A percentile compares a stretch with the other conserved stretches of the same genome.
Evolutionary conservation across 768 basidiomycete genomes (phyloP).

Genomic region (Cystobasidium onofrii): DNA sequence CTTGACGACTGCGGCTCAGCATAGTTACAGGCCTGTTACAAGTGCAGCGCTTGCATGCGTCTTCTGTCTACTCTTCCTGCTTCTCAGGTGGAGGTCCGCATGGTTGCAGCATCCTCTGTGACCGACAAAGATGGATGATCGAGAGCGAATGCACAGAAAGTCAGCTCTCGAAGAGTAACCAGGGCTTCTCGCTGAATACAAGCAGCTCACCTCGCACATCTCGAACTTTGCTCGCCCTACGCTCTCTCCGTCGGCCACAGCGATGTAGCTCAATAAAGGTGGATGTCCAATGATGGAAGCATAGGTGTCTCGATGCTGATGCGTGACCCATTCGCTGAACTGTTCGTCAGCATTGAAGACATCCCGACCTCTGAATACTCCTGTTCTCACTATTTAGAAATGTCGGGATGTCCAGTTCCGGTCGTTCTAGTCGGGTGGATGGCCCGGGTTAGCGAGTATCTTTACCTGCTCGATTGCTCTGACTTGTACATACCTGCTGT

Average conservation of each 20-base stretch:
- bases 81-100: conserved; percentile 53
- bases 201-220: conserved; percentile 71
- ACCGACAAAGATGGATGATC: not conserved
- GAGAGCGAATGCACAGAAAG: not conserved
- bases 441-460: not conserved
- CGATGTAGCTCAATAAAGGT: conserved; percentile 71
- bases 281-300: conserved; percentile 88
- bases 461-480: not conserved
- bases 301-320: conserved; percentile 93
- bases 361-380: not conserved
- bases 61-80: conserved; percentile 30
- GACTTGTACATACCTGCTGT: not conserved
- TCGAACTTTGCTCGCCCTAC: conserved; percentile 82
- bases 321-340: conserved; percentile 86
- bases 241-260: conserved; percentile 90
- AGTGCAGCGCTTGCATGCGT: too few species aligned
- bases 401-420: conserved; percentile 92
- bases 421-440: conserved; percentile 80
- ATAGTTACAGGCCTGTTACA: too few species aligned
- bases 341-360: conserved; percentile 10
- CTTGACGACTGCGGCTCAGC: not conserved
- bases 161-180: not conserved
- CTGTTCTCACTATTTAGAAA: conserved; percentile 72
- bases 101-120: conserved; percentile 83
- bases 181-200: not conserved